Base-by-base conservation (phyloP, 106 monocot genomes). In the Xerophyta viscosa region DNA sequence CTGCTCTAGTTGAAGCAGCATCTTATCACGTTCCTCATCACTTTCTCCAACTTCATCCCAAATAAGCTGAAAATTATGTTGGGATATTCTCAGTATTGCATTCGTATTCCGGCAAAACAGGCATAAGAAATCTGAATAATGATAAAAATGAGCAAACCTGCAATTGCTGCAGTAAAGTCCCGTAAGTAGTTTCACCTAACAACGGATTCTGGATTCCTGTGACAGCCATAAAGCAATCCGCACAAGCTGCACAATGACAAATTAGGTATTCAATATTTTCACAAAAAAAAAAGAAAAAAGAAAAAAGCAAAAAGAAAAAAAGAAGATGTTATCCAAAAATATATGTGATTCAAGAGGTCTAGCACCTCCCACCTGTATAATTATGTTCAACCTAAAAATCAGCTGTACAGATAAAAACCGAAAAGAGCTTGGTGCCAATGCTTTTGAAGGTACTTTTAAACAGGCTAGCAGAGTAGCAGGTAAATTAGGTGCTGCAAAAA, bases 21-120 rank as follows among this genome's bases (percentile, higher is more conserved):
- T 75, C 45, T 79, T 89, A 53, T 96, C 88, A 48, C 88, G 84
- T 62, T 88, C 81, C 43, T 85, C 85, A 2, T 81, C 88, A 21
- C 82, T 82, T 69, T 96, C 94, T 27, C 94, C 94, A 67, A 96
- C 88, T 52, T 96, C 94, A 69, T 96, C 81, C 88, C 94, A 96
- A 57, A 96, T 78, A 51, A 76, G 54, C 94, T 88, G 66, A 52
- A 69, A 64, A 54, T 19, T 2, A 7, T 1, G 28, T 17, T 11
- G 31, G 27, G 14, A 20, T 30, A 25, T 18, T 31, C 23, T 11
- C 14, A 29, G 22, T 6, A 19, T 19, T 3, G 9, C 22, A 24
- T 4, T 41, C 10, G 6, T 20, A 13, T 18, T n/a, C 20, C 21
- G 3, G 14, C 14, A 1, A n/a, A 26, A 41, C 1, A 24, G 2